Percentiles rank a stretch among this genome's conserved stretches.
Conservation (phyloP, 805 yeast species). For the Saturnispora gosingensis region DNA sequence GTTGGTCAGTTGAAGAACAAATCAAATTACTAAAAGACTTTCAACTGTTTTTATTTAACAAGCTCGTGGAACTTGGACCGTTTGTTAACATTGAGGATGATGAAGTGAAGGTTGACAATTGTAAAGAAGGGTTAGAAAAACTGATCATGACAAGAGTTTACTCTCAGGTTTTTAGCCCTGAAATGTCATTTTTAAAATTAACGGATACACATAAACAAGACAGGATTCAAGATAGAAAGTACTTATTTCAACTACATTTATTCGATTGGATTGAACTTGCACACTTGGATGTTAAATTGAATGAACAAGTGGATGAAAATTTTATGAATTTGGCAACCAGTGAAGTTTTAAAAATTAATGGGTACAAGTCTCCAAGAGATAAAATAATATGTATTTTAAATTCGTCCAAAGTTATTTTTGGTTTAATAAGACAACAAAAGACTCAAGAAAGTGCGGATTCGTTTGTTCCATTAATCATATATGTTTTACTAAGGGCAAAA, state of each 20-base stretch:
- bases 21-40: constrained; percentile 70
- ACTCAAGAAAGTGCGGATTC: constrained; percentile 77
- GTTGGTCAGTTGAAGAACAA: constrained; percentile 73
- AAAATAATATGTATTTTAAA: constrained; percentile 86
- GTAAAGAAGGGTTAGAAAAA: constrained; percentile 88
- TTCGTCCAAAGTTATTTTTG: constrained; percentile 87
- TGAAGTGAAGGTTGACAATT: constrained; percentile 52
- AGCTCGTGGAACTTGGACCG: constrained; percentile 58
- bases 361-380: constrained; percentile 89
- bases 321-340: constrained; percentile 59
- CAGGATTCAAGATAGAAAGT: constrained; percentile 56
- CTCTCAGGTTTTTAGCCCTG: constrained; percentile 70
- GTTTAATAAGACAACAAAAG: constrained; percentile 56
- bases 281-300: constrained; percentile 67
- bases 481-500: constrained; percentile 62
- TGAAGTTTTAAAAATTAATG: constrained; percentile 71
- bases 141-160: constrained; percentile 83
- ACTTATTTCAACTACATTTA: constrained; percentile 28
- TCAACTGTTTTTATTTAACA: constrained; percentile 56
- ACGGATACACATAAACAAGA: constrained; percentile 56
- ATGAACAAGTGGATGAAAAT: constrained; percentile 36
- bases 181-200: constrained; percentile 31
- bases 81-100: constrained; percentile 51
- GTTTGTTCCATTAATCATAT: constrained; percentile 82
- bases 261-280: constrained; percentile 55